phyloP scores from a whole-genome alignment of 108 stramenopile genomes.

The Conticribra weissflogii region DNA sequence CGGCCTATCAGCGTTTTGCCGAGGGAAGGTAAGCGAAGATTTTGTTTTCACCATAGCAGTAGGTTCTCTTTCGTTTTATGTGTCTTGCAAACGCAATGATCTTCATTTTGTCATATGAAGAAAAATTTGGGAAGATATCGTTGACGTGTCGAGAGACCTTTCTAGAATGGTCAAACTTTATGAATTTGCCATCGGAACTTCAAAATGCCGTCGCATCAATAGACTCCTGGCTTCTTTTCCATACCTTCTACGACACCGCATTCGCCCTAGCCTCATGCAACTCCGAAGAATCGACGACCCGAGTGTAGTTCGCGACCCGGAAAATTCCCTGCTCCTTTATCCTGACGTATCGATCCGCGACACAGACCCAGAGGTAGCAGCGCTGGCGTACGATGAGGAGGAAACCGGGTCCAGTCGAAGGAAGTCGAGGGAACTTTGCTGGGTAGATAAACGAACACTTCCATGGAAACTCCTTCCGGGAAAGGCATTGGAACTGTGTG shows the following conservation, averaged over 20 bases:
- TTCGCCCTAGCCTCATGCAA: conserved; percentile 71
- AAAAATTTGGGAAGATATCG: conserved; percentile 80
- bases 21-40: conserved; percentile 63
- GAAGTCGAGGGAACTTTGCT: conserved; percentile 73
- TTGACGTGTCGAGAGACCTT: conserved; percentile 75
- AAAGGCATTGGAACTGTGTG: conserved; percentile 72
- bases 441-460: conserved; percentile 84
- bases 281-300: conserved; percentile 70
- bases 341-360: conserved; percentile 57
- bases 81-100: too few species aligned
- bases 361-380: conserved; percentile 49
- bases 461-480: conserved; percentile 81
- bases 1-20: conserved; percentile 91
- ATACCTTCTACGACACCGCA: conserved; percentile 79
- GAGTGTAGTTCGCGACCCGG: conserved; percentile 70
- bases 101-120: too few species aligned
- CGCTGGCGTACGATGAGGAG: conserved; percentile 69
- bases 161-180: conserved; percentile 84
- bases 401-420: conserved; percentile 67
- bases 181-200: conserved; percentile 77
- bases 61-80: neutral
- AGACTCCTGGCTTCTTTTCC: conserved; percentile 82
- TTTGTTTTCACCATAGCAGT: neutral
- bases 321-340: conserved; percentile 76
- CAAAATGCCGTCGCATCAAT: conserved; percentile 68